A percentile compares a stretch with the other conserved stretches of the same genome.
phyloP scores from a whole-genome alignment of 108 stramenopile genomes.

The Parietichytrium sp. region DNA sequence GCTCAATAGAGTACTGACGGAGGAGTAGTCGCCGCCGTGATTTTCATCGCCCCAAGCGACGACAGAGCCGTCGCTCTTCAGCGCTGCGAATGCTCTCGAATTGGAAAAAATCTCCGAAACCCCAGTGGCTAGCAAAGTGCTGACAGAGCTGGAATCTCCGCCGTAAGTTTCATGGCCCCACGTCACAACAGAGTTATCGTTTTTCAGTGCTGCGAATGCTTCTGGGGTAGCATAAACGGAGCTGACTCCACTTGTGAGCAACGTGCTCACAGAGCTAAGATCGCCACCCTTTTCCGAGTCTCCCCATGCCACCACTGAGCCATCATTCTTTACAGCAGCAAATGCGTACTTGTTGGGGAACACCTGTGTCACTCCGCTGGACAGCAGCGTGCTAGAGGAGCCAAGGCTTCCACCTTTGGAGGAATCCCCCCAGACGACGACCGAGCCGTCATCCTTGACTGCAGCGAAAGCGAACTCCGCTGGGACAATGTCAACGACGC shows the following conservation, averaged over 20 bases:
- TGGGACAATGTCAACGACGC: neutral
- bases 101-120: no score
- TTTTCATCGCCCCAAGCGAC: conserved; percentile 29
- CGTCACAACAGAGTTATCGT: neutral
- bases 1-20: neutral
- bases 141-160: no score
- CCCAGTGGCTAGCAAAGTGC: no score
- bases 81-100: no score
- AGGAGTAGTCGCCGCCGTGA: neutral
- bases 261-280: neutral
- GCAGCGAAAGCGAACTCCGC: neutral
- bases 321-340: conserved; percentile 16
- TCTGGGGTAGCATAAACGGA: neutral
- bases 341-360: neutral
- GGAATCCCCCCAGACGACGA: neutral
- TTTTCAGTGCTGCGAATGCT: conserved; percentile 1
- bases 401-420: neutral
- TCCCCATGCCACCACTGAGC: conserved; percentile 25
- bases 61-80: no score
- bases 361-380: neutral
- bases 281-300: neutral
- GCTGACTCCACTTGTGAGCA: neutral
- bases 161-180: conserved; percentile 18
- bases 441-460: neutral
- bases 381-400: neutral